These are phyloP conservation scores for Globisporangium barbulae DNA, from an alignment of 352 stramenopile genomes.

Conservation along the genomic window DNA sequence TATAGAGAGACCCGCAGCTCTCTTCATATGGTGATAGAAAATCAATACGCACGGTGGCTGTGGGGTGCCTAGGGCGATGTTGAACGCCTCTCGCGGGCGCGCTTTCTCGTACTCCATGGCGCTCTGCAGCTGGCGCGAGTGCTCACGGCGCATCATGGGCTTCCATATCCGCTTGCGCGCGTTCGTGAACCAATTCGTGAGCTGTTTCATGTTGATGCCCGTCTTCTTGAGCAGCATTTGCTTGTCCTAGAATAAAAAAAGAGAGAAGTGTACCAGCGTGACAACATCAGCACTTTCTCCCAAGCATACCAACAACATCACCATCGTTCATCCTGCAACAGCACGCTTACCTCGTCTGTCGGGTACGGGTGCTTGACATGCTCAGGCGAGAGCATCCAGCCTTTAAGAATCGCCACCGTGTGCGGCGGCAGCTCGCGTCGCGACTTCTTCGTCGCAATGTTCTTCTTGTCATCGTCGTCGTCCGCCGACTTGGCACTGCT, in stretches of 20 bases:
- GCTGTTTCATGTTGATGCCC: constrained; percentile 89
- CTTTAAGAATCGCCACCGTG: constrained; percentile 83
- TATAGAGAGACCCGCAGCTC: no score
- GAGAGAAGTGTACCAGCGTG: not conserved
- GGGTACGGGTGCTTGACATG: constrained; percentile 90
- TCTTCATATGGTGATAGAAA: no score
- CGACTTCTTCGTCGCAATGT: constrained; percentile 58
- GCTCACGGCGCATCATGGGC: constrained; percentile 84
- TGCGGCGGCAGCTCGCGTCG: constrained; percentile 77
- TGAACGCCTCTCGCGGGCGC: constrained; percentile 31
- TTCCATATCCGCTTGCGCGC: constrained; percentile 89
- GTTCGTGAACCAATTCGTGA: constrained; percentile 91
- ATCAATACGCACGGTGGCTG: constrained; percentile 19
- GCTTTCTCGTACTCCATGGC: constrained; percentile 71
- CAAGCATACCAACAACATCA: not conserved
- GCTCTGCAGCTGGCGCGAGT: constrained; percentile 73
- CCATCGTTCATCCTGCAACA: no score
- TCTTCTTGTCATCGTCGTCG: constrained; percentile 42
- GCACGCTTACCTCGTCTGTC: constrained; percentile 63
- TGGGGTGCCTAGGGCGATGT: constrained; percentile 6
- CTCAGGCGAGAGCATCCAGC: constrained; percentile 87
- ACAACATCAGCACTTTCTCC: not conserved
- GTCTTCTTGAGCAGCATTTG: constrained; percentile 89
- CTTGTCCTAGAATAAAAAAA: constrained; percentile 55
- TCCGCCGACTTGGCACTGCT: constrained; percentile 15